A percentile compares a stretch with the other conserved stretches of the same genome.
These are phyloP conservation scores for Penicilliopsis zonata DNA, from an alignment of 495 filamentous ascomycete species.

Conservation along the genomic window DNA sequence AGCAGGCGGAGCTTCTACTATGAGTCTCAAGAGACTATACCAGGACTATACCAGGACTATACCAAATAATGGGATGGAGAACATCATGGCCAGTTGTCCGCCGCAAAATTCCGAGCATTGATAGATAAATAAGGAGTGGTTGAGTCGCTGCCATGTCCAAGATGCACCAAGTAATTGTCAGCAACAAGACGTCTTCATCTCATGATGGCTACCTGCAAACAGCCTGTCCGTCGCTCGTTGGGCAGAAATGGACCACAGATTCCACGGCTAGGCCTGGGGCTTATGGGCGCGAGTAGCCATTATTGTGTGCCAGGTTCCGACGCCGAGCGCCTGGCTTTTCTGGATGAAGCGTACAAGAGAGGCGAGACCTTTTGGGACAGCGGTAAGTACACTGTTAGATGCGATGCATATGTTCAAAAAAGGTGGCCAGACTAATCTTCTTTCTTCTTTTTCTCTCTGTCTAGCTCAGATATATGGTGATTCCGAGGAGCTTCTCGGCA, in stretches of 20 bases:
- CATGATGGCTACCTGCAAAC: no score
- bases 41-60: no score
- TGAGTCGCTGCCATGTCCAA: no score
- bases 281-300: conserved; percentile 39
- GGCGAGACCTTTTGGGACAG: conserved; percentile 51
- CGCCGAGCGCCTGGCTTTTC: conserved; percentile 24
- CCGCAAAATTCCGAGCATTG: no score
- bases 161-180: no score
- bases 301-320: conserved; percentile 32
- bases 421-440: not conserved
- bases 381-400: conserved; percentile 3
- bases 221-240: no score
- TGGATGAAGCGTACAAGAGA: conserved; percentile 36
- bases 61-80: no score
- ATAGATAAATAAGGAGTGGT: no score
- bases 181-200: no score
- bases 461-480: conserved; percentile 35
- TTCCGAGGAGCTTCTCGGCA: conserved; percentile 35
- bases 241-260: conserved; percentile 45
- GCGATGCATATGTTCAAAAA: conserved; percentile 2
- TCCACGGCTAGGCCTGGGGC: conserved; percentile 40
- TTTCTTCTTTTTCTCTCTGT: not conserved
- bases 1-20: no score
- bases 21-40: no score
- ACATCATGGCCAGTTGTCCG: no score